Conservation (phyloP, 2,329 filamentous ascomycete genomes). For the Arachnomyces sp. region DNA sequence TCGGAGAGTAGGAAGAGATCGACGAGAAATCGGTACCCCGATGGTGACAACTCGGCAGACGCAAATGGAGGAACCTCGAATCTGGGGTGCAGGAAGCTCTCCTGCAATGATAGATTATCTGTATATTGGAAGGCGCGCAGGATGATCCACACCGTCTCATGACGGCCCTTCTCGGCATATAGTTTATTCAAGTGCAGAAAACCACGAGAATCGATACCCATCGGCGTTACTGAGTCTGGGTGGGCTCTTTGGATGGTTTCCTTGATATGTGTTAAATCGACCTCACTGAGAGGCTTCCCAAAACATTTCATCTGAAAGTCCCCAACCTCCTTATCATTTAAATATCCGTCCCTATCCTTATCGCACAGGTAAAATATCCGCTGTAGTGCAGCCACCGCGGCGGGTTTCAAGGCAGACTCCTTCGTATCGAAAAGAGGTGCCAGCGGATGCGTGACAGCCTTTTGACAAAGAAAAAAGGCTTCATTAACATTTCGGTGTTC, state of each 20-base stretch:
- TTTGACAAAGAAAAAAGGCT: slow-evolving; percentile 96
- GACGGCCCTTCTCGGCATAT: slow-evolving; percentile 92
- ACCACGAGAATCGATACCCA: slow-evolving; percentile 70
- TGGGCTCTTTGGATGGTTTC: slow-evolving; percentile 65
- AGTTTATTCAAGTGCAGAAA: slow-evolving; percentile 91
- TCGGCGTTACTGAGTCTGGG: slow-evolving; percentile 53
- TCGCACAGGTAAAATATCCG: slow-evolving; percentile 94
- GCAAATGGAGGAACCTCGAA: slow-evolving; percentile 89
- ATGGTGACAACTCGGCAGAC: slow-evolving; percentile 86
- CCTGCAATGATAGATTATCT: slow-evolving; percentile 83
- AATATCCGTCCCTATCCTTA: slow-evolving; percentile 86
- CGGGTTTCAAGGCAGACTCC: slow-evolving; percentile 78
- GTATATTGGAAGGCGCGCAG: slow-evolving; percentile 92
- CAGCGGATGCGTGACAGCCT: slow-evolving; percentile 94
- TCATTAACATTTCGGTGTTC: slow-evolving; percentile 92
- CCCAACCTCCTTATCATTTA: slow-evolving; percentile 83
- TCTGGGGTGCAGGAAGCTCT: slow-evolving; percentile 83
- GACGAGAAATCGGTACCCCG: slow-evolving; percentile 94
- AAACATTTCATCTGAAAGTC: slow-evolving; percentile 90
- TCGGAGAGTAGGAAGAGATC: slow-evolving; percentile 92
- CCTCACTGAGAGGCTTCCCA: slow-evolving; percentile 69
- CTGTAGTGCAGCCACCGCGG: slow-evolving; percentile 74
- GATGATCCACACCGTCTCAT: slow-evolving; percentile 98
- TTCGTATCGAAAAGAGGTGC: slow-evolving; percentile 96
- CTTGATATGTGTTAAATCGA: slow-evolving; percentile 88